Evolutionary conservation across 306 rosid species (phyloP), one percentile per base, ranked within the genome.

Genomic region (Psophocarpus tetragonolobus): DNA sequence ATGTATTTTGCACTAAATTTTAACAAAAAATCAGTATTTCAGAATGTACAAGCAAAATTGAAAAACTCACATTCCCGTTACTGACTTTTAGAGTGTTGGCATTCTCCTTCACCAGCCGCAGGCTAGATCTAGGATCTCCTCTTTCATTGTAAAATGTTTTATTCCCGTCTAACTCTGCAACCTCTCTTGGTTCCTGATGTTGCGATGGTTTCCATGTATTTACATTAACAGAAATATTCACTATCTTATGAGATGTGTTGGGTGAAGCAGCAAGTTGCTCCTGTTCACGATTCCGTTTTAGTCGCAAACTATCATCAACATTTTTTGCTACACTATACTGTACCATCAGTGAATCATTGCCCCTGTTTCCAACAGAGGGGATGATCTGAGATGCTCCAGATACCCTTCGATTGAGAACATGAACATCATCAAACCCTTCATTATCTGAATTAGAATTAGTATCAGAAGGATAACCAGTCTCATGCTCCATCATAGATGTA

Each of bases 141-240:
- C 57, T 75, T 14, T 72, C 87, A 77, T 63, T 65, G 75, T 56
- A 80, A 58, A 73, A 15, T 17, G 82, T 74, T 75, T 75, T 80
- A 79, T 82, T 84, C 76, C 87, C 84, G 77, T 80, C 87, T 47
- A 75, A 63, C 64, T 84, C 85, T 23, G 78, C 75, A 80, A 85
- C 73, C 81, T 84, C 93, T 81, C 88, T 82, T 26, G 86, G 75
- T 64, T 83, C 97, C 87, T 88, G 86, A 80, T 84, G 88, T 27
- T 83, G 85, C 54, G 81, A 84, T 13, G 91, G 90, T 75, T 95
- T 92, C 96, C 97, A 89, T 33, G 90, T 76, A 85, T 88, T 91
- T 73, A 84, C 89, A 86, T 87, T 88, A 75, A 81, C 87, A 60
- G 97, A 89, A 73, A 83, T 75, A 74, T 88, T 92, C 58, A 89